Percentiles rank a stretch among this genome's conserved stretches.
phyloP scores from a whole-genome alignment of 2,329 filamentous ascomycete genomes.

The Xylariaceae sp. region DNA sequence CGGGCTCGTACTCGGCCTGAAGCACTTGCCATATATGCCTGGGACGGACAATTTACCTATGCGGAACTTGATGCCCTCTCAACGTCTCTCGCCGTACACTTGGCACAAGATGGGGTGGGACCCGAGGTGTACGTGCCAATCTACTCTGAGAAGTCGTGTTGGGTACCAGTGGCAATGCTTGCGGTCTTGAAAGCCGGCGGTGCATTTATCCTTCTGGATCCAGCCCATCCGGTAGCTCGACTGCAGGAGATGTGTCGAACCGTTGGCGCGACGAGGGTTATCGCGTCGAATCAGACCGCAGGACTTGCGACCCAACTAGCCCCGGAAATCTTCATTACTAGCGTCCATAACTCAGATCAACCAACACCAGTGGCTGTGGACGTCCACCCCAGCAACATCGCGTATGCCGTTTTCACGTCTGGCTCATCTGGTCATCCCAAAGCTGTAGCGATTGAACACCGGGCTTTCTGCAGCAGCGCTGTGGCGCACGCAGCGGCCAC shows the following conservation, averaged over 20 bases:
- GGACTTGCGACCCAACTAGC: not conserved
- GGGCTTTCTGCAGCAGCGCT: constrained; percentile 2
- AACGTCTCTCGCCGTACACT: not conserved
- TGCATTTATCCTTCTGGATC: constrained; percentile 40
- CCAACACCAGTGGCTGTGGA: not conserved
- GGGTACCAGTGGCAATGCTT: constrained; percentile 32
- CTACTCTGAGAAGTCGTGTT: constrained; percentile 28
- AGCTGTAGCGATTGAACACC: constrained; percentile 47
- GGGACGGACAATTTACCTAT: constrained; percentile 32
- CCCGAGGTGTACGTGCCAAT: constrained; percentile 19
- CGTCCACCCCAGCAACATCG: constrained; percentile 17
- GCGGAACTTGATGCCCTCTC: constrained; percentile 33
- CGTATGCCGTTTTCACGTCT: constrained; percentile 55
- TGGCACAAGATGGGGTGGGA: constrained; percentile 1
- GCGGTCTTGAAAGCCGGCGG: constrained; percentile 40
- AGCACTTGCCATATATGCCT: constrained; percentile 11
- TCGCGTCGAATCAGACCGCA: not conserved
- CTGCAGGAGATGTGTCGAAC: constrained; percentile 11
- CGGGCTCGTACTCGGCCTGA: constrained; percentile 1
- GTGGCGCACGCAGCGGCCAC: not conserved
- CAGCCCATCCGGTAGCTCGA: constrained; percentile 32
- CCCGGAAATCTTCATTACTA: constrained; percentile 7
- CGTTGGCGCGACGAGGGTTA: constrained; percentile 23
- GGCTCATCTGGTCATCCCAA: constrained; percentile 54
- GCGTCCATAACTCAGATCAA: too few relatives aligned